Evolutionary conservation across 2,329 filamentous ascomycete species (phyloP), one percentile per base, ranked within the genome.

Genomic region (Fusarium begoniae): DNA sequence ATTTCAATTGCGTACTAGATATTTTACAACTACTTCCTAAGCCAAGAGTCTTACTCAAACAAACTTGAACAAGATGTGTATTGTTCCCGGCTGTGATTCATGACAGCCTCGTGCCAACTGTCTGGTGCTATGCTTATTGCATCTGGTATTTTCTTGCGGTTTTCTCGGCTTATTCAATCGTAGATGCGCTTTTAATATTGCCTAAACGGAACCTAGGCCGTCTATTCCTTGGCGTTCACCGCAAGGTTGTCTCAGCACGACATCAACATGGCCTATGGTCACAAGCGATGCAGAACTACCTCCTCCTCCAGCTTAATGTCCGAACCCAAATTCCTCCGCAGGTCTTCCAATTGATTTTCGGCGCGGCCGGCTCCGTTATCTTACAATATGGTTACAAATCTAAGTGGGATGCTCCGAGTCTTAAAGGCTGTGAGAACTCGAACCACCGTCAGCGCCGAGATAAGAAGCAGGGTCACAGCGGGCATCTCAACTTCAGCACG

Each of bases 101-200:
- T 37, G 8, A 37, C 9, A 28, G 5, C 15, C 11, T 8, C 17
- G 6, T 55, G 4, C 22, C 37, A 20, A 18, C 8, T 8, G 15
- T 5, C 13, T 35, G 6, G 10, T 2, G 4, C 14, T 3, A 11
- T 14, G 0, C 6, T 32, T 6, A 8, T 28, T 14, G 2, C 24
- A 17, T 17, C 14, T 26, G 7, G 11, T 6, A 1, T 8, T 22
- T 10, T 18, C 4, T 20, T n/a, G 15, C 8, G n/a, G 15, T 28
- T 47, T 4, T 4, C 17, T 37, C 15, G 20, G 20, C 41, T 26
- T 28, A 8, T 11, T 58, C 1, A 26, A 13, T 58, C 11, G 2
- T 2, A 6, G 2, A n/a, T 37, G 11, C 24, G 28, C 9, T 6
- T n/a, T 12, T 1, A 17, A 28, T 50, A 37, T 28, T 50, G 55